Conservation (phyloP, 1,284 basidiomycete genomes). For the Ceratobasidium papillatum region DNA sequence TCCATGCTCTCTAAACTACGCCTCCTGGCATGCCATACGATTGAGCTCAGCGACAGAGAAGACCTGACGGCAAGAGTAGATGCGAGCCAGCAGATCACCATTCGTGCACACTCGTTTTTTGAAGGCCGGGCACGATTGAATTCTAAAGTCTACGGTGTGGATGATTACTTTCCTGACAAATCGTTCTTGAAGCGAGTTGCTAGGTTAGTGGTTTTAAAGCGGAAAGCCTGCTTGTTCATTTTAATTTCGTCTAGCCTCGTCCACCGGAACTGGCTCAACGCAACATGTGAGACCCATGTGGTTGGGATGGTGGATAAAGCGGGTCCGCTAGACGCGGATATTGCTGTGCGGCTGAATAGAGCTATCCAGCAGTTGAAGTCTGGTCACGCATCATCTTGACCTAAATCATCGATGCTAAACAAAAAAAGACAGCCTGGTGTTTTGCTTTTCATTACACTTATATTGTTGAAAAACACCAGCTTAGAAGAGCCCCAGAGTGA, state of each 20-base stretch:
- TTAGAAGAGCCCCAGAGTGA: no score
- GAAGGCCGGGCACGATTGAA: background rate
- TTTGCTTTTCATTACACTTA: no score
- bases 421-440: no score
- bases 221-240: no score
- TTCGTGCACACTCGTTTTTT: background rate
- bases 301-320: background rate
- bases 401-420: background rate
- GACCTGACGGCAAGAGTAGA: background rate
- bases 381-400: background rate
- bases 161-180: background rate
- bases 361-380: background rate
- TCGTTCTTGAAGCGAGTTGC: background rate
- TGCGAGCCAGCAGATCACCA: background rate
- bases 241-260: background rate
- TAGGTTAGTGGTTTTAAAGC: no score
- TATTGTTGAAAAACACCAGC: no score
- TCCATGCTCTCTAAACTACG: background rate
- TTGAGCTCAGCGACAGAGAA: background rate
- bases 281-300: background rate
- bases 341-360: background rate
- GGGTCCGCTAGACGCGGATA: background rate
- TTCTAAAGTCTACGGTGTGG: background rate
- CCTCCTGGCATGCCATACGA: background rate
- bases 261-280: background rate